phyloP scores from a whole-genome alignment of 2,329 filamentous ascomycete species.

The Massarina eburnea region DNA sequence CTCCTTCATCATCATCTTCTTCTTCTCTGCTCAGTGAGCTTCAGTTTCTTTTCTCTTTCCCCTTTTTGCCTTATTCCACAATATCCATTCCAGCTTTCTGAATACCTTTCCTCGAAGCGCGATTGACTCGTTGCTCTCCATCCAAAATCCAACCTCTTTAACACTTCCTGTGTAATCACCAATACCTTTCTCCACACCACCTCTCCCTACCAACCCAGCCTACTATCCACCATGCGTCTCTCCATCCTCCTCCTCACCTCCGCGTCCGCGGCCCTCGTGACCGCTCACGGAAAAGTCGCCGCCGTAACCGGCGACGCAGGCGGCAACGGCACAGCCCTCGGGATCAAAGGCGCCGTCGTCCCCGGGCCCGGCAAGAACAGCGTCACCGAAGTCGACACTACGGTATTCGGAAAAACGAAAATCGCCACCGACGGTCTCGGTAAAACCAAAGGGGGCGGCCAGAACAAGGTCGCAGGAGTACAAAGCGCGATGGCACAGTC shows the following conservation, averaged over 20 bases:
- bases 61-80: too few species aligned
- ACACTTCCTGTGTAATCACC: too few species aligned
- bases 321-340: conserved; percentile 49
- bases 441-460: conserved; percentile 39
- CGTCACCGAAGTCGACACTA: conserved; percentile 50
- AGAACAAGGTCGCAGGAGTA: conserved; percentile 41
- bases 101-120: too few species aligned
- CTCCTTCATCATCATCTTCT: too few species aligned
- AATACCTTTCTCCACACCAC: too few species aligned
- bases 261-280: not conserved
- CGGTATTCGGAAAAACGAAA: conserved; percentile 45
- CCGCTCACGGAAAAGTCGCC: not conserved
- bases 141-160: too few species aligned
- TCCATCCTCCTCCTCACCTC: not conserved
- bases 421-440: conserved; percentile 45
- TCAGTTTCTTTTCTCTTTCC: too few species aligned
- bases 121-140: too few species aligned
- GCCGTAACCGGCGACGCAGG: not conserved
- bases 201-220: too few species aligned
- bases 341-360: conserved; percentile 46
- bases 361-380: conserved; percentile 46
- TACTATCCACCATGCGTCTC: too few species aligned
- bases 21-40: too few species aligned
- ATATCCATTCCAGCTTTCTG: too few species aligned
- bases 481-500: conserved; percentile 52